Evolutionary conservation across 805 yeast genomes (phyloP).

Genomic region (Schizosaccharomyces lindneri): DNA sequence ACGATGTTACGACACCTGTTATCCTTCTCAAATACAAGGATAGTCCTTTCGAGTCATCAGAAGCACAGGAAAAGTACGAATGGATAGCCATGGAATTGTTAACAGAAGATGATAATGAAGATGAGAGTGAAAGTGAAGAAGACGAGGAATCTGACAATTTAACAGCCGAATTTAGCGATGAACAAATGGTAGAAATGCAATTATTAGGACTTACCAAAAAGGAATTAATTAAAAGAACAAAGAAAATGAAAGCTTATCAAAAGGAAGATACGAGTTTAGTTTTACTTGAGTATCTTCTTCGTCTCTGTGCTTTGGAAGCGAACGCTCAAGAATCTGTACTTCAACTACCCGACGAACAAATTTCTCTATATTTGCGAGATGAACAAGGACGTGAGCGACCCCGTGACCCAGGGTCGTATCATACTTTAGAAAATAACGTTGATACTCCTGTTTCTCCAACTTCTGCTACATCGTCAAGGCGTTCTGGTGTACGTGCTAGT

Average conservation of each 20-base stretch:
- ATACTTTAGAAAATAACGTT: not conserved
- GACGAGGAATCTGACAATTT: too few species aligned
- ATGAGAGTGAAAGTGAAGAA: not conserved
- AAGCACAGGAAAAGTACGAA: not conserved
- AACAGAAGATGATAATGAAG: not conserved
- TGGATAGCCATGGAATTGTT: not conserved
- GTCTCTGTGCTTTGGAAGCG: slow-evolving; percentile 35
- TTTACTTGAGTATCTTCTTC: slow-evolving; percentile 34
- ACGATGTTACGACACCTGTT: slow-evolving; percentile 39
- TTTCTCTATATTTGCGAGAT: slow-evolving; percentile 35
- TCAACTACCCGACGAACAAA: slow-evolving; percentile 38
- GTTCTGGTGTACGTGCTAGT: not conserved
- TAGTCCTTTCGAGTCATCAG: not conserved
- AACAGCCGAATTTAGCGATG: not conserved
- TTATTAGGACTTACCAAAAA: not conserved
- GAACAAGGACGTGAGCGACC: slow-evolving; percentile 15
- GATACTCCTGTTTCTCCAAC: not conserved
- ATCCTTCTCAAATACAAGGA: slow-evolving; percentile 28
- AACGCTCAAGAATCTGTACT: slow-evolving; percentile 30
- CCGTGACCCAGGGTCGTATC: not conserved
- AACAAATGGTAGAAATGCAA: not conserved
- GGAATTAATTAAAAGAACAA: not conserved
- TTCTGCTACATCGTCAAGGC: not conserved
- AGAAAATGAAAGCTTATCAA: not conserved
- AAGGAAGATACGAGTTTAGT: slow-evolving; percentile 15